These are phyloP conservation scores for Dioscorea zingiberensis DNA, from an alignment of 106 monocot genomes.

Conservation along the genomic window DNA sequence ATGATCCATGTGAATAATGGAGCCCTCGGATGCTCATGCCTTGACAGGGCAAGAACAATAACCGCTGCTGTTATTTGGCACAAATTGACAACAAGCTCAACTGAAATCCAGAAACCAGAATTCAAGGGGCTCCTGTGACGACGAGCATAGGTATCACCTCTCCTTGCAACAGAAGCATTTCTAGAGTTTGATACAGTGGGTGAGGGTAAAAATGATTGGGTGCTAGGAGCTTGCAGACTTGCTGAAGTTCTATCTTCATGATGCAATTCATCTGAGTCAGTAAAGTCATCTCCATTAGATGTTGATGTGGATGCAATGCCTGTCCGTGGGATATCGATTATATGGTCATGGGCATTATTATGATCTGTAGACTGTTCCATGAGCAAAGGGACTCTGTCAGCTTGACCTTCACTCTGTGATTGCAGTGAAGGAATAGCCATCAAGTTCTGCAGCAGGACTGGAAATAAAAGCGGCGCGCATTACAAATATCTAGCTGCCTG, in stretches of 20 bases:
- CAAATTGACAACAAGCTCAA: constrained; percentile 56
- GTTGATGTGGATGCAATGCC: constrained; percentile 24
- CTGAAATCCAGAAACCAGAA: constrained; percentile 71
- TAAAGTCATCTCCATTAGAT: constrained; percentile 7
- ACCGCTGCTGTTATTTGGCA: constrained; percentile 71
- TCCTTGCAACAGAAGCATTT: constrained; percentile 36
- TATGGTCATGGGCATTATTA: constrained; percentile 24
- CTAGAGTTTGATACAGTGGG: constrained; percentile 15
- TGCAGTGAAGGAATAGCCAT: constrained; percentile 32
- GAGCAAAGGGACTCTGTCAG: constrained; percentile 24
- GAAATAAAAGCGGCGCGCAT: not conserved
- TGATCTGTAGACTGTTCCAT: constrained; percentile 20
- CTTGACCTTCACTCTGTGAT: constrained; percentile 13
- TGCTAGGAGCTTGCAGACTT: constrained; percentile 11
- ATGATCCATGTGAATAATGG: constrained; percentile 59
- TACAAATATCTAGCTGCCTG: too few relatives aligned
- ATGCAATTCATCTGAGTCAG: constrained; percentile 20
- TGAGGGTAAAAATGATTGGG: constrained; percentile 11
- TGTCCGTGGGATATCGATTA: constrained; percentile 22
- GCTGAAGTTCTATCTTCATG: constrained; percentile 28
- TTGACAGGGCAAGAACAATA: constrained; percentile 51
- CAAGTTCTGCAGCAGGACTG: not conserved
- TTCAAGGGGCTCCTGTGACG: constrained; percentile 58
- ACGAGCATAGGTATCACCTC: constrained; percentile 36
- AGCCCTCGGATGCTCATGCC: constrained; percentile 60